Conservation (phyloP, 75 land plant species). For the Ceratopteris richardii region DNA sequence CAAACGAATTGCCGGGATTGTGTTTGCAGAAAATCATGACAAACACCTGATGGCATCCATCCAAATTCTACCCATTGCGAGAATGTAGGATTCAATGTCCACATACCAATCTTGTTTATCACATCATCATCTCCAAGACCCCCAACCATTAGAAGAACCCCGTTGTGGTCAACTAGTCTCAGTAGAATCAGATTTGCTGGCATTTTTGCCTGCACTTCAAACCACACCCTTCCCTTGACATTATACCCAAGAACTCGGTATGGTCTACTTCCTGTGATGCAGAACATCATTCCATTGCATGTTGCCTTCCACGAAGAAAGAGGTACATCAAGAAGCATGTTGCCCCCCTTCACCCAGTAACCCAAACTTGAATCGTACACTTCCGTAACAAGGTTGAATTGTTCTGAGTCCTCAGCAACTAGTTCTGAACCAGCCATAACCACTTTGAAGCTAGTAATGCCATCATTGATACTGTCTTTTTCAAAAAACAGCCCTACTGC, state of each 20-base stretch:
- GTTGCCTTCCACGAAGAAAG: conserved; percentile 13
- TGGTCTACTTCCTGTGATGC: conserved; percentile 6
- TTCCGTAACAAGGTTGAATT: conserved; percentile 13
- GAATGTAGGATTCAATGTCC: conserved; percentile 10
- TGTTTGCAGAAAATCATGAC: conserved; percentile 14
- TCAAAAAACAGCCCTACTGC: conserved; percentile 14
- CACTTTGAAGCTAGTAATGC: conserved; percentile 5
- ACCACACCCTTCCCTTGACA: conserved; percentile 8
- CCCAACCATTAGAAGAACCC: conserved; percentile 14
- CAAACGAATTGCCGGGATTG: conserved; percentile 14
- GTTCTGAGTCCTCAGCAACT: conserved; percentile 10
- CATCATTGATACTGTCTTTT: background rate
- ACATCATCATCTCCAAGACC: conserved; percentile 8
- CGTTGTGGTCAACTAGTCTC: conserved; percentile 15
- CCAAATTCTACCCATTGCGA: conserved; percentile 11
- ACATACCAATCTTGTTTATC: conserved; percentile 8
- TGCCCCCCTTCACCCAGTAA: conserved; percentile 14
- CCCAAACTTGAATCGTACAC: conserved; percentile 14
- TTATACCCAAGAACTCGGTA: conserved; percentile 10
- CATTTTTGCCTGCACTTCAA: conserved; percentile 6
- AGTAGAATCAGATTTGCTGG: conserved; percentile 7
- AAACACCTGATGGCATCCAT: conserved; percentile 8
- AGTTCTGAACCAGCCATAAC: conserved; percentile 21
- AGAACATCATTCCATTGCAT: conserved; percentile 8
- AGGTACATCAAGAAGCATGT: conserved; percentile 11